Evolutionary conservation across 148 eudicot genomes (phyloP), one percentile per base, ranked within the genome.

Genomic region (Diospyros lotus): DNA sequence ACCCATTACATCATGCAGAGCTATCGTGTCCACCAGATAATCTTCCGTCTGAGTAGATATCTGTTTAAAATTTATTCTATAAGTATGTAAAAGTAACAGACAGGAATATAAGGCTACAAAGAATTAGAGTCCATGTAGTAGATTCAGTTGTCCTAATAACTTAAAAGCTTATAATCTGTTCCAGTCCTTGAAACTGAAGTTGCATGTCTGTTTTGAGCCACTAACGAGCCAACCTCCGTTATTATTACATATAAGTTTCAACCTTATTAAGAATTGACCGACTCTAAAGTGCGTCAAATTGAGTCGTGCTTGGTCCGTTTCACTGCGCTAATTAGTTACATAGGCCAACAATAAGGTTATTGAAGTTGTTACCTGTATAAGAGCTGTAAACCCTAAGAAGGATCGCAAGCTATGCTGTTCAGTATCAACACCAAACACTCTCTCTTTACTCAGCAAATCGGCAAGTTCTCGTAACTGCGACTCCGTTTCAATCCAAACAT

Each of bases 401-500:
- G 99, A 90, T 15, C 92, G 89, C 70, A 92, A 83, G 79, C 96
- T 84, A 77, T 95, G 99, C 77, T 95, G 99, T 86, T 95, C 99
- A 5, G 97, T 95, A 81, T 95, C 99, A 75, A 95, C 97, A 53
- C 75, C 96, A 86, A 95, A 85, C 2, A 87, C 85, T 79, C 84
- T 87, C 72, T 92, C 90, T 70, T 81, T 81, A 77, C 86, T 84
- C 91, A 95, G 82, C 9, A 81, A 77, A 63, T 87, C 84, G 50
- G 71, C 91, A 63, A 95, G 93, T 68, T 86, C 86, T 58, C 55
- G 73, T 58, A 95, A 80, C 78, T 90, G 89, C 5, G 82, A 75
- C 81, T 95, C 92, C 3, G 87, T 82, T 58, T 92, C 96, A 72
- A 95, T 88, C 98, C 97, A 92, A 44, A 85, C 76, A 82, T 81